Percentiles rank a stretch among this genome's conserved stretches.
These are phyloP conservation scores for Candida tallmaniae DNA, from an alignment of 805 yeast species.

Conservation along the genomic window DNA sequence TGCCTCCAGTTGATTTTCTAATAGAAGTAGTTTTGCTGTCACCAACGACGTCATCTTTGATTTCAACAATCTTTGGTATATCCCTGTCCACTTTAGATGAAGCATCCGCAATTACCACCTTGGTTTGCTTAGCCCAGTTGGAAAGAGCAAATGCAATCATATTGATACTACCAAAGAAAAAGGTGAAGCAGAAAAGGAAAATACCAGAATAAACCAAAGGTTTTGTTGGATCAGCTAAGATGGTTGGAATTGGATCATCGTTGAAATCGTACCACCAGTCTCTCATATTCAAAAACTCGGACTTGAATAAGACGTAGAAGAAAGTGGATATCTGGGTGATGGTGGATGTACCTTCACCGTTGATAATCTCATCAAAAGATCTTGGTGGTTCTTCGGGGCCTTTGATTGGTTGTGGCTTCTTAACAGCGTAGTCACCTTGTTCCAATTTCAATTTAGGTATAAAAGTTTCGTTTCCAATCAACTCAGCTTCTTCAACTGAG, in stretches of 20 bases:
- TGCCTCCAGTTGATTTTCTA: conserved; percentile 4
- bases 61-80: conserved; percentile 12
- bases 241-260: conserved; percentile 41
- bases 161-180: conserved; percentile 42
- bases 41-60: conserved; percentile 6
- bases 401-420: conserved; percentile 37
- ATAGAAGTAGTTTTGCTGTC: neutral
- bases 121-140: conserved; percentile 9
- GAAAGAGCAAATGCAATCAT: conserved; percentile 24
- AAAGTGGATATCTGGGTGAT: conserved; percentile 15
- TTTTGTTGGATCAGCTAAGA: conserved; percentile 46
- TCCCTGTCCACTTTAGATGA: conserved; percentile 2
- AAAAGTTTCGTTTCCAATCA: conserved; percentile 74
- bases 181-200: conserved; percentile 35
- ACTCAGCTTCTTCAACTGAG: conserved; percentile 78
- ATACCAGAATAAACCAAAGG: conserved; percentile 44
- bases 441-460: conserved; percentile 51
- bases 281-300: conserved; percentile 22
- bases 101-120: conserved; percentile 7
- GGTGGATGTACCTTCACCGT: conserved; percentile 13
- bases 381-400: conserved; percentile 44
- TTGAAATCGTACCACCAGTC: conserved; percentile 36
- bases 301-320: conserved; percentile 14
- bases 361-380: conserved; percentile 31
- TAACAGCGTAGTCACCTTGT: conserved; percentile 34